A percentile compares a stretch with the other conserved stretches of the same genome.
These are phyloP conservation scores for Bryopsis sp. DNA, from an alignment of 139 green algal species.

Conservation along the genomic window DNA sequence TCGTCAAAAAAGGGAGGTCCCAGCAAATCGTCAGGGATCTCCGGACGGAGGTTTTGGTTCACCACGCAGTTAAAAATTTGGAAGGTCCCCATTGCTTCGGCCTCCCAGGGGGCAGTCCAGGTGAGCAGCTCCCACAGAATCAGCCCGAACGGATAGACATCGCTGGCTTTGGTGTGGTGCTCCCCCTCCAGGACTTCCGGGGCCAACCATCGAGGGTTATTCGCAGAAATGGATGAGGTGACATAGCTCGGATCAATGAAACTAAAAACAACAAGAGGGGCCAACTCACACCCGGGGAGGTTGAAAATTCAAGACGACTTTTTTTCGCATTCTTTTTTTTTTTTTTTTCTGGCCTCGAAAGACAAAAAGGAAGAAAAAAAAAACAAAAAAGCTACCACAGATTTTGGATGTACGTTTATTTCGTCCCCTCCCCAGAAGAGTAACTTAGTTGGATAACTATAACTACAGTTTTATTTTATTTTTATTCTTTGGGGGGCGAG, in stretches of 20 bases:
- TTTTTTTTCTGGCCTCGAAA: too few relatives aligned
- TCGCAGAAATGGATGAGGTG: constrained; percentile 17
- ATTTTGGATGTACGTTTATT: background rate
- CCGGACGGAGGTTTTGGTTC: background rate
- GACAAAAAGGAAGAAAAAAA: constrained; percentile 1
- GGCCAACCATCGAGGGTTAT: constrained; percentile 51
- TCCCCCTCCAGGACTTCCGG: constrained; percentile 31
- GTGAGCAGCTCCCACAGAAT: constrained; percentile 73
- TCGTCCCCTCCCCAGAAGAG: background rate
- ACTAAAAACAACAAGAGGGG: background rate
- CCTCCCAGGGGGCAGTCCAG: constrained; percentile 74
- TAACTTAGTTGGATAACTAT: too few relatives aligned
- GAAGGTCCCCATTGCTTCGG: constrained; percentile 36
- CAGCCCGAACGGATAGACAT: constrained; percentile 46
- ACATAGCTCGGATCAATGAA: constrained; percentile 4
- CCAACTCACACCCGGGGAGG: background rate
- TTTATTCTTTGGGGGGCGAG: too few relatives aligned
- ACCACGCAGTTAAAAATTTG: constrained; percentile 29
- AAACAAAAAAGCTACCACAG: background rate
- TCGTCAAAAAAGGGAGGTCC: background rate
- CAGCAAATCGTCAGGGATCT: background rate
- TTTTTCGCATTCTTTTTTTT: too few relatives aligned
- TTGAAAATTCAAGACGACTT: background rate
- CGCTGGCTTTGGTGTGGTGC: background rate
- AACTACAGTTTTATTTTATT: too few relatives aligned